Percentiles rank a stretch among this genome's conserved stretches.
Conservation (phyloP, 306 rosid genomes). For the Chamaecrista fasciculata region DNA sequence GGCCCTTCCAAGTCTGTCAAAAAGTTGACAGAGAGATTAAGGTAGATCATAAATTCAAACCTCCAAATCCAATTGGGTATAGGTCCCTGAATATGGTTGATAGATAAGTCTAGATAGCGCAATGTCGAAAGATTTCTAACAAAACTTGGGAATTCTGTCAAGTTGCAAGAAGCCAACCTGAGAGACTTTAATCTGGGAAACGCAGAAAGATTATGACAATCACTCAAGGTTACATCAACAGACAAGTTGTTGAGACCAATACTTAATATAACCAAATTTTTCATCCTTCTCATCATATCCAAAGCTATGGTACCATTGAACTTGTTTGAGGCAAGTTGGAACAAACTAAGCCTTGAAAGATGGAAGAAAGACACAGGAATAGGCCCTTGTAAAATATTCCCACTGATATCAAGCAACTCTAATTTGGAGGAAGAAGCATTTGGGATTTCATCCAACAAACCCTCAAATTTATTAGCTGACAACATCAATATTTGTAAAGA, state of each 20-base stretch:
- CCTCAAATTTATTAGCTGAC: slow-evolving; percentile 25
- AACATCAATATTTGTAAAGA: slow-evolving; percentile 17
- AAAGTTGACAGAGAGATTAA: slow-evolving; percentile 59
- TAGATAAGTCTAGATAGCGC: slow-evolving; percentile 30
- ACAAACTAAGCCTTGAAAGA: slow-evolving; percentile 26
- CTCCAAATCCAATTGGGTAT: slow-evolving; percentile 66
- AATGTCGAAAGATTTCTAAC: slow-evolving; percentile 35
- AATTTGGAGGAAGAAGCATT: neutral
- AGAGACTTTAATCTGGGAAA: slow-evolving; percentile 21
- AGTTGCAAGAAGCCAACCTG: slow-evolving; percentile 37
- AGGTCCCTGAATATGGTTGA: slow-evolving; percentile 40
- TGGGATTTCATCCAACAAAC: slow-evolving; percentile 19
- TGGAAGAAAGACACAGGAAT: slow-evolving; percentile 38
- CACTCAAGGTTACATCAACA: neutral
- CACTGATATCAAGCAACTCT: slow-evolving; percentile 38
- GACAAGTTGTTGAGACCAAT: slow-evolving; percentile 44
- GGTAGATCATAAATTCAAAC: neutral
- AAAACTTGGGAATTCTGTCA: slow-evolving; percentile 36
- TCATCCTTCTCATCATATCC: neutral
- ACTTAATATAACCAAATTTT: slow-evolving; percentile 35
- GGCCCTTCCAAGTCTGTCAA: slow-evolving; percentile 33
- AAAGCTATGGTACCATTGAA: slow-evolving; percentile 36
- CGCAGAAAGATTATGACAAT: neutral
- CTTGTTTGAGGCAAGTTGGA: slow-evolving; percentile 51
- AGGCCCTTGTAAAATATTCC: slow-evolving; percentile 44